Evolutionary conservation across 371 early-diverging fungal genomes (phyloP).

Genomic region (Blastocladiella emersonii): DNA sequence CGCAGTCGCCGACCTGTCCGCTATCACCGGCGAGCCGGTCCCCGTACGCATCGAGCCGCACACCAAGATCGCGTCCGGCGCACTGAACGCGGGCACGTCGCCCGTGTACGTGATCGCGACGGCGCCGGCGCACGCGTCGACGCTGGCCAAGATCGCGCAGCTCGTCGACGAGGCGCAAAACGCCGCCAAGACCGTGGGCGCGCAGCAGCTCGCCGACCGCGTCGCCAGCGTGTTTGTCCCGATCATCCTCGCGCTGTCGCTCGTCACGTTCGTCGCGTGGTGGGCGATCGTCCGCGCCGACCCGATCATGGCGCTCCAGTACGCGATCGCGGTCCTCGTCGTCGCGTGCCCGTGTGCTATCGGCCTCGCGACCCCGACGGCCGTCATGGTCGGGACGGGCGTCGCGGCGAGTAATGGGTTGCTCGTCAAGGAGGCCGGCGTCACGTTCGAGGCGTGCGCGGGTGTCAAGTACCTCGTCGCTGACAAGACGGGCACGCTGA

Average conservation of each 20-base stretch:
- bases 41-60: conserved; percentile 46
- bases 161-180: conserved; percentile 55
- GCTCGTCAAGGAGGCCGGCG: conserved; percentile 3
- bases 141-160: conserved; percentile 44
- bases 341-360: conserved; percentile 62
- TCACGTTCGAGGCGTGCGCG: background rate
- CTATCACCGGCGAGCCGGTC: conserved; percentile 71
- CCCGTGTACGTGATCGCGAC: conserved; percentile 40
- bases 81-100: conserved; percentile 40
- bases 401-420: conserved; percentile 10
- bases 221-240: conserved; percentile 46
- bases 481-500: conserved; percentile 75
- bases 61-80: conserved; percentile 33
- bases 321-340: conserved; percentile 47
- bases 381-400: conserved; percentile 11
- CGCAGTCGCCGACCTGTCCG: conserved; percentile 54
- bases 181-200: conserved; percentile 31
- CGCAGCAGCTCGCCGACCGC: conserved; percentile 45
- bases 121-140: conserved; percentile 41
- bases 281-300: conserved; percentile 25
- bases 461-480: conserved; percentile 3
- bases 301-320: background rate
- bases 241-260: conserved; percentile 35
- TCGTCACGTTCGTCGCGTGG: conserved; percentile 43
- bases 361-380: conserved; percentile 35